Percentiles rank a stretch among this genome's conserved stretches.
phyloP scores from a whole-genome alignment of 2,329 filamentous ascomycete species.

The Rhinocladiella similis region DNA sequence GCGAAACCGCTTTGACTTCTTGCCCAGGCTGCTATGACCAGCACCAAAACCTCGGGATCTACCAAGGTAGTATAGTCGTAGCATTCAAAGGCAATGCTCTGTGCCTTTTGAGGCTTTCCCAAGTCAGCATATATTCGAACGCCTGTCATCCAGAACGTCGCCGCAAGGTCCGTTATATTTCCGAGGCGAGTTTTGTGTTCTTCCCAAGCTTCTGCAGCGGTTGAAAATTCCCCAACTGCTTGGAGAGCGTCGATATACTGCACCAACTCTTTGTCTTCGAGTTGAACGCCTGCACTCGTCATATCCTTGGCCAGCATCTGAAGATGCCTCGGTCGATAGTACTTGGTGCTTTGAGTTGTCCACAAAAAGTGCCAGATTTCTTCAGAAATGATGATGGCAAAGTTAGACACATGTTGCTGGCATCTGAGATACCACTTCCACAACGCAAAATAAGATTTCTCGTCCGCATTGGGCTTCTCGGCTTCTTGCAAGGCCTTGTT shows the following conservation, averaged over 20 bases:
- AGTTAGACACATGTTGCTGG: constrained; percentile 45
- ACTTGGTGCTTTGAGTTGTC: constrained; percentile 53
- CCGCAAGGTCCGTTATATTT: constrained; percentile 10
- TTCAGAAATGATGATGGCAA: constrained; percentile 58
- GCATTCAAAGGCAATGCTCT: constrained; percentile 49
- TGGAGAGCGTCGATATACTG: constrained; percentile 69
- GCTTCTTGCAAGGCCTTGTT: constrained; percentile 39
- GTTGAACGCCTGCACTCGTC: constrained; percentile 55
- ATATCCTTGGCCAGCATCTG: constrained; percentile 67
- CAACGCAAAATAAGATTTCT: constrained; percentile 36
- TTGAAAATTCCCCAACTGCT: constrained; percentile 58
- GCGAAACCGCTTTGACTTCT: constrained; percentile 50
- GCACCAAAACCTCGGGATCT: constrained; percentile 48
- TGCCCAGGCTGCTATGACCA: constrained; percentile 69
- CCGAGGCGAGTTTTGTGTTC: constrained; percentile 33
- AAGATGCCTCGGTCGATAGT: constrained; percentile 61
- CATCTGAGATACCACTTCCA: constrained; percentile 55
- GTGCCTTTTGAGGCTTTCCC: constrained; percentile 49
- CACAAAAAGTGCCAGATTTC: constrained; percentile 67
- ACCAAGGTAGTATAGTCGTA: constrained; percentile 24
- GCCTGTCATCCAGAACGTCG: constrained; percentile 50
- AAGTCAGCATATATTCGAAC: constrained; percentile 51
- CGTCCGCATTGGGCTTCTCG: constrained; percentile 33
- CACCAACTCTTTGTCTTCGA: constrained; percentile 61
- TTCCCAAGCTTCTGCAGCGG: constrained; percentile 66